Base-by-base conservation (phyloP, 805 yeast species). In the Ogataea angusta region DNA sequence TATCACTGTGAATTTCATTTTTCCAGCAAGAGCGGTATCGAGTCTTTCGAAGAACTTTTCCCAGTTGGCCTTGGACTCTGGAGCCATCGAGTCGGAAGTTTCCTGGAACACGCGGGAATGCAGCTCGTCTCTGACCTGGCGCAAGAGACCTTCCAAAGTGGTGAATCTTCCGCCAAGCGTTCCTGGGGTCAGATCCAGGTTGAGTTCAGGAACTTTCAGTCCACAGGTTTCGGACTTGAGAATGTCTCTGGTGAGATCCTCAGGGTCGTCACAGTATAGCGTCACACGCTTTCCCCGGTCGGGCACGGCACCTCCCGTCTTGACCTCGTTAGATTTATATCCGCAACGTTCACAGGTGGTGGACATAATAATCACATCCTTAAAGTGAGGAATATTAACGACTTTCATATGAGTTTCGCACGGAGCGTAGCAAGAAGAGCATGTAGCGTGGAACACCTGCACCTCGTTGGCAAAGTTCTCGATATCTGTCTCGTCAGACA, bases 91-190 rank as follows among this genome's bases (percentile, higher is more conserved):
- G 60, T 91, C 98, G 1, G 95, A 85, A 2, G 95, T 82, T 59
- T 84, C 83, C 9, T 85, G 74, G 61, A 85, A 85, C 5, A 93
- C 95, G 64, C 95, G 79, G 8, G 82, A 67, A 56, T 88, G 85
- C 48, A 93, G 75, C 63, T 93, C 98, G 46, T 89, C 97, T 52
- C 78, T 70, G 8, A 93, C 97, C 66, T 93, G 97, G 31, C 78
- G 73, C 52, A 93, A 67, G 40, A 93, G 73, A 47, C 99, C 99
- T 68, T 93, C 99, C 48, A 93, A 70, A 12, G 99, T 93, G 33
- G 99, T 93, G 70, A 93, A 93, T 60, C 99, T 78, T 43, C 99
- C 99, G 46, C 99, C 99, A 37, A 93, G 72, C 2, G 99, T 93
- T 45, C 99, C 99, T 29, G 95, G 90, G 12, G 90, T 87, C 56